Conservation (phyloP, 2,329 filamentous ascomycete species). For the Aspergillus tanneri region DNA sequence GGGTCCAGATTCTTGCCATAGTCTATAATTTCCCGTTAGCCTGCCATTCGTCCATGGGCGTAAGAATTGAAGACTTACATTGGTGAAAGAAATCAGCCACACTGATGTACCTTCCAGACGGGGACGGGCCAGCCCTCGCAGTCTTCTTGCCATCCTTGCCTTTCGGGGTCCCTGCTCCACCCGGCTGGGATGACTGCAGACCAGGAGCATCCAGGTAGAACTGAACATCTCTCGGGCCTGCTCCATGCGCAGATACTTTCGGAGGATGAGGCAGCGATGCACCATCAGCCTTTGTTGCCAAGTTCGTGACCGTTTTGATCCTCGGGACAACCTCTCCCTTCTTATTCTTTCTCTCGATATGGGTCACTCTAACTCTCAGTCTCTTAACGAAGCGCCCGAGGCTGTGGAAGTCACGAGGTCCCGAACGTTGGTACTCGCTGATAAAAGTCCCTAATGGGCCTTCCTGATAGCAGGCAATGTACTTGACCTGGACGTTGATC, state of each 20-base stretch:
- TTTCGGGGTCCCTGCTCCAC: slow-evolving; percentile 13
- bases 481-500: slow-evolving; percentile 63
- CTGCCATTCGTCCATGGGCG: background rate
- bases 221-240: slow-evolving; percentile 53
- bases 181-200: slow-evolving; percentile 13
- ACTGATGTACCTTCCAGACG: slow-evolving; percentile 47
- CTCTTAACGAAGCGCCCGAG: slow-evolving; percentile 40
- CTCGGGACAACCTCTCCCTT: slow-evolving; percentile 34
- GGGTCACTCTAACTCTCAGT: slow-evolving; percentile 43
- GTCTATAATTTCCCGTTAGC: slow-evolving; percentile 26
- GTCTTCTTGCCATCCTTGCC: slow-evolving; percentile 33
- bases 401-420: slow-evolving; percentile 20
- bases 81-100: slow-evolving; percentile 54
- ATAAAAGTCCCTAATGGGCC: slow-evolving; percentile 44
- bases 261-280: slow-evolving; percentile 36
- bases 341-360: slow-evolving; percentile 40
- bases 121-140: slow-evolving; percentile 30
- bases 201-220: slow-evolving; percentile 51
- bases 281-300: slow-evolving; percentile 47
- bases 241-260: slow-evolving; percentile 38
- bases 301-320: slow-evolving; percentile 48
- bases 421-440: slow-evolving; percentile 26
- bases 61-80: slow-evolving; percentile 31
- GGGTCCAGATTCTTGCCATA: slow-evolving; percentile 40
- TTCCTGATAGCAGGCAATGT: slow-evolving; percentile 57